Base-by-base conservation (phyloP, 2,329 filamentous ascomycete species). In the Paramyrothecium sp. region DNA sequence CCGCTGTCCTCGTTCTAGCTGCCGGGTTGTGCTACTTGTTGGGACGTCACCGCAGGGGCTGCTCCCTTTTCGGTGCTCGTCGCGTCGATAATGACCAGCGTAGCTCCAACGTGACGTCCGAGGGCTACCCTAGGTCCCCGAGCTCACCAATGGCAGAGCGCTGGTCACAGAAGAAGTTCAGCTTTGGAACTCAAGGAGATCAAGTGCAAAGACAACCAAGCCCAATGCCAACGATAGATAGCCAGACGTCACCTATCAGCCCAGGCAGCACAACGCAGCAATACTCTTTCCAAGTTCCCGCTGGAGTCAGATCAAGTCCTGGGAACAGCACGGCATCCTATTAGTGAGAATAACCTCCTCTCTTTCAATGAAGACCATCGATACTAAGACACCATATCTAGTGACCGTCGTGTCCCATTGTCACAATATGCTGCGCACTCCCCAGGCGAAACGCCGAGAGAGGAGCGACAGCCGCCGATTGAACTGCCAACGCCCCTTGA, bases 1-100 rank as follows among this genome's bases (percentile, higher is more conserved):
- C 79, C 1, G 80, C 77, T 2, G 71, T 80, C 2, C 54, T 83
- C 3, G 58, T 77, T 19, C 60, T 79, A 1, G 78, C 75, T 11
- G 73, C 78, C 10, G 73, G 68, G 0, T 64, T 86, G 7, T 63
- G 85, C 53, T 82, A 81, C 54, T 63, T 82, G 49, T 81, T 76
- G 54, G 78, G 80, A 17, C 71, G 78, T 51, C 70, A 70, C 10
- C 71, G 74, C 38, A 44, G 13, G n/a, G n/a, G n/a, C 38, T 17
- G n/a, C n/a, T 16, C 13, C 5, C 13, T 44, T 7, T 44, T 19
- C 38, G 38, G 38, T 16, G 38, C 7, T 7, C n/a, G n/a, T 16
- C 3, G 13, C 13, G n/a, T 19, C 13, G 38, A 44, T 7, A 16
- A 44, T 7, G 13, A 44, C 5, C 38, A 4, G 5, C 13, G 38